A percentile compares a stretch with the other conserved stretches of the same genome.
Evolutionary conservation across 208 protist species (phyloP).

Genomic region (Naegleria lovaniensis): DNA sequence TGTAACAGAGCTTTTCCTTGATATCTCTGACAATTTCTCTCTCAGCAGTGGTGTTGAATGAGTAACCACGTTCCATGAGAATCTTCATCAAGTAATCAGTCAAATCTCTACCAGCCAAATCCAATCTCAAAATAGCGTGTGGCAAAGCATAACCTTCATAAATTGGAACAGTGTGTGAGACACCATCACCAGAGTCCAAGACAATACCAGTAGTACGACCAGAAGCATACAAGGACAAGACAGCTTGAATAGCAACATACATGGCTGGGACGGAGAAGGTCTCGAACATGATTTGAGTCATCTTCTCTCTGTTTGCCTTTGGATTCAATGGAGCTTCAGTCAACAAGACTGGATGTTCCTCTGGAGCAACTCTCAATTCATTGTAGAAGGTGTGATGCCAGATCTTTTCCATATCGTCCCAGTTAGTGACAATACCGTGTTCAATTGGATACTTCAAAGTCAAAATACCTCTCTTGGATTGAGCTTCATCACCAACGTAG

Average conservation of each 20-base stretch:
- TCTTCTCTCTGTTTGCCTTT: conserved; percentile 84
- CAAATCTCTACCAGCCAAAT: conserved; percentile 82
- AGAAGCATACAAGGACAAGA: not conserved
- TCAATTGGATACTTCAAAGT: conserved; percentile 86
- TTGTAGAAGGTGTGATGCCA: conserved; percentile 98
- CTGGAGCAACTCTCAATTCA: conserved; percentile 91
- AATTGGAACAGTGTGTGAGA: not conserved
- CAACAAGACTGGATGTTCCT: conserved; percentile 90
- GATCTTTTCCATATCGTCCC: conserved; percentile 96
- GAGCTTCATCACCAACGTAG: conserved; percentile 4
- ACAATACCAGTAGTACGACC: not conserved
- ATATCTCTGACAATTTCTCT: conserved; percentile 75
- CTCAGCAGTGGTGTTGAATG: conserved; percentile 70
- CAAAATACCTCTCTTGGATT: conserved; percentile 68
- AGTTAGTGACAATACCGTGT: conserved; percentile 94
- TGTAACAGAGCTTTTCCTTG: conserved; percentile 71
- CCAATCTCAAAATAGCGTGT: conserved; percentile 73
- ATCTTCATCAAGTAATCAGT: conserved; percentile 89
- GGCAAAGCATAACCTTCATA: conserved; percentile 31
- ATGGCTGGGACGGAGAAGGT: not conserved
- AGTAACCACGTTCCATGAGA: conserved; percentile 65
- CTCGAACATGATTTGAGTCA: conserved; percentile 69
- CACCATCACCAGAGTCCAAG: not conserved
- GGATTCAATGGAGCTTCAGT: conserved; percentile 83
- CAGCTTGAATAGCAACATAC: not conserved